Evolutionary conservation across 1,284 basidiomycete genomes (phyloP).

Genomic region (Peniophora sp.): DNA sequence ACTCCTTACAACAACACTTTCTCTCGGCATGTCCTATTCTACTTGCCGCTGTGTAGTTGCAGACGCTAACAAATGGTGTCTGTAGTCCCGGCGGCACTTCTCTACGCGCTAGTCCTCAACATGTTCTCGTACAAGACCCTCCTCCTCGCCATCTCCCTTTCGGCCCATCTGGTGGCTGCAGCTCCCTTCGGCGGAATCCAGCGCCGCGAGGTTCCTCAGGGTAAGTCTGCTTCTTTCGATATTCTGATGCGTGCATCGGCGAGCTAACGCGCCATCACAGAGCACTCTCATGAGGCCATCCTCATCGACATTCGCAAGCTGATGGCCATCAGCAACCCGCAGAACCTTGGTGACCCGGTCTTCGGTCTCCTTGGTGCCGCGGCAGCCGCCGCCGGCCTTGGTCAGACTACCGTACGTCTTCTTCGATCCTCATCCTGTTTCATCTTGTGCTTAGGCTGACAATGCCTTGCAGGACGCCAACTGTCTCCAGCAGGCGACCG

Average conservation of each 20-base stretch:
- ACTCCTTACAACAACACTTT: not conserved
- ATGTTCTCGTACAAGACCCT: constrained; percentile 39
- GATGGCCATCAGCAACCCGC: constrained; percentile 50
- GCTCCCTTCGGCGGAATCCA: constrained; percentile 19
- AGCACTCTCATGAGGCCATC: constrained; percentile 59
- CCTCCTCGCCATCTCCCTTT: constrained; percentile 27
- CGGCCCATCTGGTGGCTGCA: constrained; percentile 32
- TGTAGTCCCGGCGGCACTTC: no score
- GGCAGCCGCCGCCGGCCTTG: constrained; percentile 46
- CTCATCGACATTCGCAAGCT: constrained; percentile 39
- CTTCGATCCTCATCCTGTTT: not conserved
- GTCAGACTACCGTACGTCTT: constrained; percentile 38
- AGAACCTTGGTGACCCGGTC: constrained; percentile 53
- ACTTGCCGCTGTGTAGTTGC: constrained; percentile 11
- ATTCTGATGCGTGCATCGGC: not conserved
- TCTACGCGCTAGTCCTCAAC: constrained; percentile 3
- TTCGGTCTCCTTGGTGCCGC: constrained; percentile 60
- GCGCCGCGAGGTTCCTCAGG: constrained; percentile 58
- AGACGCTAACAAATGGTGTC: no score
- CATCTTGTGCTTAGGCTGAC: not conserved
- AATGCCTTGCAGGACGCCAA: constrained; percentile 37
- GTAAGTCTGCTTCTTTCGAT: constrained; percentile 16
- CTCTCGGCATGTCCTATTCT: constrained; percentile 16
- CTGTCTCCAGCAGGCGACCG: constrained; percentile 59
- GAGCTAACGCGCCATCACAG: constrained; percentile 19